phyloP scores from a whole-genome alignment of 2,329 filamentous ascomycete species.

The Epichloe gansuensis region DNA sequence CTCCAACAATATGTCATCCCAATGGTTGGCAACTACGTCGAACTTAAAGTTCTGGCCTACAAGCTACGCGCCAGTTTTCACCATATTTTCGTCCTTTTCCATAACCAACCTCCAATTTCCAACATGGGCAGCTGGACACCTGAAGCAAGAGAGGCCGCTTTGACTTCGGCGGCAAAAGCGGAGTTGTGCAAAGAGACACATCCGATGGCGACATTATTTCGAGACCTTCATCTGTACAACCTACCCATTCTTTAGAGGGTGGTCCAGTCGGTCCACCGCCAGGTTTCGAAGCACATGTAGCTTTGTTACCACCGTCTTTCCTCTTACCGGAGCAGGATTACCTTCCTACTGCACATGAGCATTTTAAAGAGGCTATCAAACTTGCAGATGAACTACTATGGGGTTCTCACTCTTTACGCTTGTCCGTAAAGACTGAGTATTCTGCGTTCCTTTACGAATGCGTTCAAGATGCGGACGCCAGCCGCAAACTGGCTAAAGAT shows the following conservation, averaged over 20 bases:
- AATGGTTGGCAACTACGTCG: slow-evolving; percentile 63
- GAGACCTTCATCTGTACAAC: slow-evolving; percentile 33
- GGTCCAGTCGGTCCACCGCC: slow-evolving; percentile 46
- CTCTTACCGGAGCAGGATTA: slow-evolving; percentile 72
- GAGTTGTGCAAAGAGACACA: slow-evolving; percentile 41
- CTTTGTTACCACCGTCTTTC: slow-evolving; percentile 50
- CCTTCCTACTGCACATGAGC: slow-evolving; percentile 65
- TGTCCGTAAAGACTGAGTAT: slow-evolving; percentile 87
- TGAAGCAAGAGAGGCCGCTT: slow-evolving; percentile 27
- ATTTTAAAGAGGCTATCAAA: slow-evolving; percentile 65
- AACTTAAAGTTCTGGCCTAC: slow-evolving; percentile 79
- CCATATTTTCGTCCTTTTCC: slow-evolving; percentile 92
- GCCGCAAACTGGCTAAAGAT: slow-evolving; percentile 63
- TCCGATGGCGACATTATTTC: slow-evolving; percentile 28
- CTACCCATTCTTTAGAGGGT: slow-evolving; percentile 40
- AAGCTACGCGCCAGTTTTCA: slow-evolving; percentile 92
- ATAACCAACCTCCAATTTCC: slow-evolving; percentile 74
- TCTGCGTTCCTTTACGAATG: slow-evolving; percentile 91
- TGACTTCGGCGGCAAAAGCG: slow-evolving; percentile 17
- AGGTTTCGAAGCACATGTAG: slow-evolving; percentile 33
- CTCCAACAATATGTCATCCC: slow-evolving; percentile 81
- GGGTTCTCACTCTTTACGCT: slow-evolving; percentile 76
- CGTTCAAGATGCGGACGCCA: slow-evolving; percentile 65
- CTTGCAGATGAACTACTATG: slow-evolving; percentile 68
- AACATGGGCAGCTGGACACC: slow-evolving; percentile 42